A percentile compares a stretch with the other conserved stretches of the same genome.
These are phyloP conservation scores for Diplodia intermedia DNA, from an alignment of 2,329 filamentous ascomycete species.

Conservation along the genomic window DNA sequence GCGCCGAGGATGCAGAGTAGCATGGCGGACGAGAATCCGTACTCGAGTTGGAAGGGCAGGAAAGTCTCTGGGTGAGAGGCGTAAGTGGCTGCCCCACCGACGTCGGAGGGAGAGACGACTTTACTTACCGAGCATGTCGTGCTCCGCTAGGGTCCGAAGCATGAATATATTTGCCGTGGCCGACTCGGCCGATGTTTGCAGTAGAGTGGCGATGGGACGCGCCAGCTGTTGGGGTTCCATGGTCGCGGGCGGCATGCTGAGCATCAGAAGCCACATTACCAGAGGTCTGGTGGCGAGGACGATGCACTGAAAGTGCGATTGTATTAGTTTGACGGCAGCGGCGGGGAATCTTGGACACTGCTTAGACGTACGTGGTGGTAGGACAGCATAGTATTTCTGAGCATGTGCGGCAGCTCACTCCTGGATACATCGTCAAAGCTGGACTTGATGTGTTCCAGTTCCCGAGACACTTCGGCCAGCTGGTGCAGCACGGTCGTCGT, in stretches of 20 bases:
- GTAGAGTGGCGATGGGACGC: not conserved
- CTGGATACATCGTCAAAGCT: not conserved
- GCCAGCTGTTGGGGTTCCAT: not conserved
- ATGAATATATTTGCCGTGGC: not conserved
- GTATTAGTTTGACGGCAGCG: not conserved
- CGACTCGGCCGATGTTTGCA: not conserved
- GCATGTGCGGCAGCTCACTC: not conserved
- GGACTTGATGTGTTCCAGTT: not conserved
- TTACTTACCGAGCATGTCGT: too few species aligned
- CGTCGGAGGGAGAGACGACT: accelerated
- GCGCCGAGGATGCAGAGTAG: too few species aligned
- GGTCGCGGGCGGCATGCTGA: not conserved
- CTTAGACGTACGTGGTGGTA: not conserved
- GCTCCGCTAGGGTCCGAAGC: too few species aligned
- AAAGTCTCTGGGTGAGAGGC: too few species aligned
- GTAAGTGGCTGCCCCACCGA: too few species aligned
- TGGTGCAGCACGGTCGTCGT: not conserved
- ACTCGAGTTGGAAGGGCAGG: too few species aligned
- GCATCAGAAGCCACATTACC: not conserved
- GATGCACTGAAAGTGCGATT: not conserved
- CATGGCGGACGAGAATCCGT: too few species aligned
- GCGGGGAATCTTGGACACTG: accelerated
- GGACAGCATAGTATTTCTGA: not conserved
- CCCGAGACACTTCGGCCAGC: not conserved
- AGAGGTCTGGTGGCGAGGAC: not conserved